These are phyloP conservation scores for Aspergillus aculeatinus DNA, from an alignment of 2,329 filamentous ascomycete species.

Conservation along the genomic window DNA sequence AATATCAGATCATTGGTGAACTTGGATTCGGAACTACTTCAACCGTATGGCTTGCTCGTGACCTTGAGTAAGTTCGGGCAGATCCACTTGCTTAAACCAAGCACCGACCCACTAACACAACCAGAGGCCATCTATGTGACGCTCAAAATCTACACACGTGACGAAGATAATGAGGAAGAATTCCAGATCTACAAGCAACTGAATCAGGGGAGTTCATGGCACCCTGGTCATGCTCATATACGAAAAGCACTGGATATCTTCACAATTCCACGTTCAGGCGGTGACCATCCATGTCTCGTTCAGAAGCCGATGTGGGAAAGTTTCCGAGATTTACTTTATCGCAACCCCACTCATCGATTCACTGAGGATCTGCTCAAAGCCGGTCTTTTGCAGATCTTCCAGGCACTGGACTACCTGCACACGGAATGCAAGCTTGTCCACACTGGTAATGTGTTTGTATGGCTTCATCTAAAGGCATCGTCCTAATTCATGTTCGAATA, in stretches of 20 bases:
- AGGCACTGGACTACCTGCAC: conserved; percentile 46
- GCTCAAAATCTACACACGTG: conserved; percentile 26
- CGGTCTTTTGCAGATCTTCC: conserved; percentile 39
- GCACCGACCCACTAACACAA: conserved; percentile 12
- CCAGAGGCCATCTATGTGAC: conserved; percentile 25
- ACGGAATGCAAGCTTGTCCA: conserved; percentile 47
- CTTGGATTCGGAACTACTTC: conserved; percentile 22
- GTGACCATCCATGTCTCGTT: conserved; percentile 34
- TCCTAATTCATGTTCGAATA: background rate
- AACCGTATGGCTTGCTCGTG: conserved; percentile 33
- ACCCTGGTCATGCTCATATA: conserved; percentile 31
- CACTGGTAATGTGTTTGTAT: conserved; percentile 34
- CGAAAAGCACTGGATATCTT: conserved; percentile 35
- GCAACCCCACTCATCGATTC: conserved; percentile 40
- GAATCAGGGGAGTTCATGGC: conserved; percentile 21
- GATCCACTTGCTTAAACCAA: conserved; percentile 3
- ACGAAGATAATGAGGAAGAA: conserved; percentile 23
- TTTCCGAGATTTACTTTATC: conserved; percentile 39
- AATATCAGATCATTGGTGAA: too few species aligned
- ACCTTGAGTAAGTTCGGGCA: conserved; percentile 26
- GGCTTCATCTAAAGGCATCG: background rate
- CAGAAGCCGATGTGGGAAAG: conserved; percentile 44
- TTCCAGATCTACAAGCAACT: conserved; percentile 32
- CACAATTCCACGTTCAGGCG: conserved; percentile 26
- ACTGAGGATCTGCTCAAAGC: conserved; percentile 39